A percentile compares a stretch with the other conserved stretches of the same genome.
Evolutionary conservation across 2,329 filamentous ascomycete genomes (phyloP).

Genomic region (Hypocreales sp.): DNA sequence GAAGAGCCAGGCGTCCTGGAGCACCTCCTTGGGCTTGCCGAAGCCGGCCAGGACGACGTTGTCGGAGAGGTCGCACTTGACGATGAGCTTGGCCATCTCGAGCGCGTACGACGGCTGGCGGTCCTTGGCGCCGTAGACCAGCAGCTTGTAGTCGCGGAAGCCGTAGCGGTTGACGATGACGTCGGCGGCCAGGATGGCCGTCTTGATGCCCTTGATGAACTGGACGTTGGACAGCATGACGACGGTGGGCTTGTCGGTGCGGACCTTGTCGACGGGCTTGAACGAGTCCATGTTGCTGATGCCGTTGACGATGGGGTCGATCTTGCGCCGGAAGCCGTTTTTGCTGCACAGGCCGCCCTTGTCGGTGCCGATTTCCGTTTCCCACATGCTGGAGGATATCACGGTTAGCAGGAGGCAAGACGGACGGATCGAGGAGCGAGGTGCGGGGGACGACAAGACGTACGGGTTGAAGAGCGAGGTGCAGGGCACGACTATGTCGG

Average conservation of each 20-base stretch:
- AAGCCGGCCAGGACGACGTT: constrained; percentile 38
- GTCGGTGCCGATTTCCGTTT: constrained; percentile 43
- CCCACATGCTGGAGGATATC: constrained; percentile 29
- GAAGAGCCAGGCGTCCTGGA: constrained; percentile 41
- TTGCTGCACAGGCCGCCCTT: constrained; percentile 40
- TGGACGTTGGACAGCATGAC: constrained; percentile 50
- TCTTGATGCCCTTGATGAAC: constrained; percentile 48
- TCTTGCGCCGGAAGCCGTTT: constrained; percentile 40
- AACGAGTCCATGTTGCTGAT: constrained; percentile 50
- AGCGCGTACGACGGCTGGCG: constrained; percentile 45
- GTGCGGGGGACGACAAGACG: constrained; percentile 1
- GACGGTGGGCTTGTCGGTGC: constrained; percentile 41
- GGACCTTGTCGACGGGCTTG: constrained; percentile 41
- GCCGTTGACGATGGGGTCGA: constrained; percentile 50
- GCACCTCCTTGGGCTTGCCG: constrained; percentile 37
- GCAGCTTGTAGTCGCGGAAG: constrained; percentile 47
- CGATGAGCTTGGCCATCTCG: constrained; percentile 41
- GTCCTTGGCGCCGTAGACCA: constrained; percentile 49
- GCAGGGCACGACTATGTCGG: constrained; percentile 42
- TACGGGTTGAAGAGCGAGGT: constrained; percentile 45
- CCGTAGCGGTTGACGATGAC: constrained; percentile 51
- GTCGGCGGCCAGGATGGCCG: constrained; percentile 45
- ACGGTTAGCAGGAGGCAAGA: neutral
- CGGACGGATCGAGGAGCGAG: neutral
- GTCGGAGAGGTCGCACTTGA: constrained; percentile 34